phyloP scores from a whole-genome alignment of 495 filamentous ascomycete species.

The Podospora bellae-mahoneyi region DNA sequence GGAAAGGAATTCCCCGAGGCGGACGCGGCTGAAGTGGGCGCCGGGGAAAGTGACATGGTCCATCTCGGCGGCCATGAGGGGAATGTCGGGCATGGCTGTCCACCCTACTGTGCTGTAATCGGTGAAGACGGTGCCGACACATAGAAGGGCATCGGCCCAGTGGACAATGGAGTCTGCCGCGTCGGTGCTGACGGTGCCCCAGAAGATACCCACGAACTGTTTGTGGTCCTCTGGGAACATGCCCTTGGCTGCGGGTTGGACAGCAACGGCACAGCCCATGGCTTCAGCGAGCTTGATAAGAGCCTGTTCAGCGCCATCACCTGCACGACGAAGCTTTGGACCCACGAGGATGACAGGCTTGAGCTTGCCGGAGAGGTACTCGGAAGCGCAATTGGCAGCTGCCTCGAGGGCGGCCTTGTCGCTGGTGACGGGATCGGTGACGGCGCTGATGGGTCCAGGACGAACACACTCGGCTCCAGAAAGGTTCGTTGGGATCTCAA shows the following conservation, averaged over 20 bases:
- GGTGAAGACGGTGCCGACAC: slow-evolving; percentile 25
- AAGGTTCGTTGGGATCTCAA: slow-evolving; percentile 79
- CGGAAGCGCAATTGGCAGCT: slow-evolving; percentile 18
- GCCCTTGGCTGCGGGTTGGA: slow-evolving; percentile 31
- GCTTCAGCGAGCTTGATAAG: slow-evolving; percentile 25
- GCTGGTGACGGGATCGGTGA: slow-evolving; percentile 20
- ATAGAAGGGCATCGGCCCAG: slow-evolving; percentile 29
- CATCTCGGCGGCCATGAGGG: slow-evolving; percentile 22
- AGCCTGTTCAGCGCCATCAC: slow-evolving; percentile 15
- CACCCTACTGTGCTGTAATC: slow-evolving; percentile 31
- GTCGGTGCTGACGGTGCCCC: slow-evolving; percentile 27
- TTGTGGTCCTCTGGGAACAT: slow-evolving; percentile 27
- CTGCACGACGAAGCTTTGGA: slow-evolving; percentile 23
- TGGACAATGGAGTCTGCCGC: slow-evolving; percentile 27
- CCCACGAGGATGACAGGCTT: slow-evolving; percentile 28
- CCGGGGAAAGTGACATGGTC: slow-evolving; percentile 26
- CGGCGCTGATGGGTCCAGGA: slow-evolving; percentile 26
- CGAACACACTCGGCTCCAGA: slow-evolving; percentile 43
- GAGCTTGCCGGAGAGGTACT: slow-evolving; percentile 26
- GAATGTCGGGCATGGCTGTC: slow-evolving; percentile 27
- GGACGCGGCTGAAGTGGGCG: slow-evolving; percentile 28
- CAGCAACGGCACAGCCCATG: slow-evolving; percentile 27
- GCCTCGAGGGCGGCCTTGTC: slow-evolving; percentile 22
- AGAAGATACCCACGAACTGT: slow-evolving; percentile 29
- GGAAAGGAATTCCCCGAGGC: slow-evolving; percentile 22